Evolutionary conservation across 1,284 basidiomycete genomes (phyloP).

Genomic region (Tetrapyrgos nigripes): DNA sequence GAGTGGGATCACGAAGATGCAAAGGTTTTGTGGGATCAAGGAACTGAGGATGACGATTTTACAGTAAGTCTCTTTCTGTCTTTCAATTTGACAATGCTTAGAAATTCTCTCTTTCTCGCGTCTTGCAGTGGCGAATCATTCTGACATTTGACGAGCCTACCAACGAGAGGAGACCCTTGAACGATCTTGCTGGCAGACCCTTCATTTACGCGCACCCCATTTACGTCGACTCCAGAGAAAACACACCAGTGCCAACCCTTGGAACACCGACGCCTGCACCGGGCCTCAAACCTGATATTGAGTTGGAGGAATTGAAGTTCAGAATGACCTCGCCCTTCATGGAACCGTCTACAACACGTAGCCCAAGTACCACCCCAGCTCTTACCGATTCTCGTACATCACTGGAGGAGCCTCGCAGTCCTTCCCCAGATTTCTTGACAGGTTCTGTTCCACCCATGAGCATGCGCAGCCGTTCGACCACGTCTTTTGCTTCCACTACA

Average conservation of each 20-base stretch:
- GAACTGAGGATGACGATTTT: constrained; percentile 29
- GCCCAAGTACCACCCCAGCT: background rate
- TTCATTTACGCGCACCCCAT: background rate
- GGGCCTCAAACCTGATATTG: background rate
- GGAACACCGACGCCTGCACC: background rate
- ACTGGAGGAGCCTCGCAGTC: background rate
- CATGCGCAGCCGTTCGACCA: background rate
- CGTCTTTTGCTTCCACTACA: background rate
- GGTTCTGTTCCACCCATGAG: background rate
- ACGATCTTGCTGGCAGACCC: background rate
- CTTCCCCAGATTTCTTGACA: background rate
- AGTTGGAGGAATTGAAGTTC: background rate
- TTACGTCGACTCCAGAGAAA: background rate
- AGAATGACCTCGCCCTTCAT: background rate
- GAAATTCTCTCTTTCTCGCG: background rate
- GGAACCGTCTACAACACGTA: background rate
- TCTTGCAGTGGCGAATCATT: constrained; percentile 9
- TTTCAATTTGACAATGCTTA: constrained; percentile 23
- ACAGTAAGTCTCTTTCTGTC: constrained; percentile 2
- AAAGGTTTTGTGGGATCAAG: constrained; percentile 45
- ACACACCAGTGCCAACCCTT: background rate
- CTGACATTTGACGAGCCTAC: constrained; percentile 3
- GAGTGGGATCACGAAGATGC: constrained; percentile 59
- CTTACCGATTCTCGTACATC: background rate
- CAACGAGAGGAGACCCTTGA: no score